Evolutionary conservation across 768 basidiomycete species (phyloP).

Genomic region (Collybia nuda): DNA sequence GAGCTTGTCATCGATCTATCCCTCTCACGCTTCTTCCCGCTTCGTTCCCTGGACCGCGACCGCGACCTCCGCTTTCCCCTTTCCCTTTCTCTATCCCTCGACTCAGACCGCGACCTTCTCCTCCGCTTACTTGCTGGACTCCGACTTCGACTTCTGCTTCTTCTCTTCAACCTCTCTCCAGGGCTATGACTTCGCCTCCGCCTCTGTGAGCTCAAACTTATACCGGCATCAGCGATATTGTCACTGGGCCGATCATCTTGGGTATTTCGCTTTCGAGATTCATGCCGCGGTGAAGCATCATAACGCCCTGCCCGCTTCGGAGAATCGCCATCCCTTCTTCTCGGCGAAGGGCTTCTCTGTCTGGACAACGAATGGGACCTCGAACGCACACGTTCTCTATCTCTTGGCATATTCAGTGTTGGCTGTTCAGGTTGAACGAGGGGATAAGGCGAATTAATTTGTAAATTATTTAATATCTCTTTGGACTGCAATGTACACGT

Average conservation of each 20-base stretch:
- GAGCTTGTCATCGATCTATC: constrained; percentile 39
- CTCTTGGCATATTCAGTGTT: not conserved
- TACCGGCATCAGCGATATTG: not conserved
- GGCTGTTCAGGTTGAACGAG: too few species aligned
- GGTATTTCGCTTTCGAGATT: not conserved
- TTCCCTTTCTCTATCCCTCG: constrained; percentile 28
- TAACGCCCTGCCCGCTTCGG: not conserved
- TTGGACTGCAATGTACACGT: too few species aligned
- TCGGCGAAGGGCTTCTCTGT: not conserved
- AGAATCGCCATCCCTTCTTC: not conserved
- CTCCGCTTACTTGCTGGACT: constrained; percentile 30
- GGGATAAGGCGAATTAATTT: too few species aligned
- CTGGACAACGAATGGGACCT: not conserved
- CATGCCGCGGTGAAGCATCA: not conserved
- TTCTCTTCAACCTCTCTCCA: constrained; percentile 21
- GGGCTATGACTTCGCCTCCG: constrained; percentile 18
- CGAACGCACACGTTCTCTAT: not conserved
- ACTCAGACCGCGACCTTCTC: constrained; percentile 29
- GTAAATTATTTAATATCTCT: too few species aligned
- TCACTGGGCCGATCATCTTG: not conserved
- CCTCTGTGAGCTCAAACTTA: constrained; percentile 1
- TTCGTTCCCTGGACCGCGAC: constrained; percentile 18
- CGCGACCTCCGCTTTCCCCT: constrained; percentile 26
- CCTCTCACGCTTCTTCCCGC: constrained; percentile 10
- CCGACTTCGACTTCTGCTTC: constrained; percentile 25